phyloP scores from a whole-genome alignment of 2,329 filamentous ascomycete species.

The Ophidiomyces ophidiicola region DNA sequence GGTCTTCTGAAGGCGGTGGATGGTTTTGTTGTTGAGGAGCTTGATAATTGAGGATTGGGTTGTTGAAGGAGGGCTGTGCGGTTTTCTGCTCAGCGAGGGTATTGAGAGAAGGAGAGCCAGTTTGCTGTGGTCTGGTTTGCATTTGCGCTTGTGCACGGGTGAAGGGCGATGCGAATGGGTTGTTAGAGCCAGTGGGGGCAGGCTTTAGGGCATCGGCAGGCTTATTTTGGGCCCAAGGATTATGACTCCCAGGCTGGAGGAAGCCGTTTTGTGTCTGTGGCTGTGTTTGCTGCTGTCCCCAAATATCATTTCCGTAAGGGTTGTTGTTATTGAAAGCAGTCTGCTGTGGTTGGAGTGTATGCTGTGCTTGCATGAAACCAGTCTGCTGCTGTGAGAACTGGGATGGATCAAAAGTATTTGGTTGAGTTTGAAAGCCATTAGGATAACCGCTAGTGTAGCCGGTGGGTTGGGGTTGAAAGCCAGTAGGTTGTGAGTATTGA shows the following conservation, averaged over 20 bases:
- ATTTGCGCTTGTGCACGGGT: conserved; percentile 45
- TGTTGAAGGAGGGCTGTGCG: conserved; percentile 44
- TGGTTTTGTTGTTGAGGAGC: conserved; percentile 35
- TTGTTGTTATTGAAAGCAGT: conserved; percentile 46
- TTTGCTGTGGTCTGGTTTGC: conserved; percentile 36
- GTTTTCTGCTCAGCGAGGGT: conserved; percentile 76
- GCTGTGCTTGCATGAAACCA: conserved; percentile 31
- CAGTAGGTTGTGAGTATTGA: conserved; percentile 64
- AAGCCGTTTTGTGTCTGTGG: conserved; percentile 46
- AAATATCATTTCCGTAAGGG: conserved; percentile 42
- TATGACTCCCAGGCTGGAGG: conserved; percentile 73
- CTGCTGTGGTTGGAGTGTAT: conserved; percentile 45
- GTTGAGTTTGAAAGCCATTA: conserved; percentile 57
- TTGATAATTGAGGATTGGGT: conserved; percentile 40
- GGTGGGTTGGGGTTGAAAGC: conserved; percentile 49
- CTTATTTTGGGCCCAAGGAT: conserved; percentile 67
- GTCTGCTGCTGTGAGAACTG: conserved; percentile 33
- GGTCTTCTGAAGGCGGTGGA: conserved; percentile 34
- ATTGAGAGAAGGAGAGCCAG: conserved; percentile 57
- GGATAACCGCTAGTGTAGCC: conserved; percentile 58
- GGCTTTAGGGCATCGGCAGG: conserved; percentile 58
- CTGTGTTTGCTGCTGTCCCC: conserved; percentile 37
- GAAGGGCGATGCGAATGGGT: conserved; percentile 77
- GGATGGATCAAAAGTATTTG: conserved; percentile 54
- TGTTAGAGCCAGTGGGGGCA: conserved; percentile 89